These are phyloP conservation scores for Fusarium algeriense DNA, from an alignment of 2,329 filamentous ascomycete species.

Conservation along the genomic window DNA sequence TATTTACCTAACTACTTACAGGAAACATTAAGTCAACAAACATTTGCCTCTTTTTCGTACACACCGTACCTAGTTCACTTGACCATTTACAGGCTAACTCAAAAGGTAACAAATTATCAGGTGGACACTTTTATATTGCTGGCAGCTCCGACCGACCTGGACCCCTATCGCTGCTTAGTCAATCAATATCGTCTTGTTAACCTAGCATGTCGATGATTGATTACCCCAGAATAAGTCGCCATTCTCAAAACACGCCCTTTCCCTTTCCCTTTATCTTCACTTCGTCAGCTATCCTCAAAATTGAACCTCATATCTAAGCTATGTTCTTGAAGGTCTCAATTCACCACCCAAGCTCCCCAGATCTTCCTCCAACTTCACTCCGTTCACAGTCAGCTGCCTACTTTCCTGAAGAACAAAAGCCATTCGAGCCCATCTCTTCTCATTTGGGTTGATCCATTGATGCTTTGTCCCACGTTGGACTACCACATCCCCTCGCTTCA, in stretches of 20 bases:
- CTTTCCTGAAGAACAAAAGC: constrained; percentile 53
- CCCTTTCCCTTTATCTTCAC: not conserved
- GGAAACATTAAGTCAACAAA: not conserved
- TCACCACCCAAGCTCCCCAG: constrained; percentile 23
- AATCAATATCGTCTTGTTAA: constrained; percentile 11
- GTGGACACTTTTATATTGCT: constrained; percentile 31
- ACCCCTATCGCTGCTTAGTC: constrained; percentile 19
- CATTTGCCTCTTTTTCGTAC: not conserved
- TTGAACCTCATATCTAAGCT: not conserved
- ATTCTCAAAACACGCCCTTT: not conserved
- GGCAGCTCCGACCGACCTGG: constrained; percentile 10
- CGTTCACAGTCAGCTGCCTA: constrained; percentile 24
- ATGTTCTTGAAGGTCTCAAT: constrained; percentile 17
- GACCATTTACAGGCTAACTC: constrained; percentile 23
- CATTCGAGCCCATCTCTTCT: constrained; percentile 60
- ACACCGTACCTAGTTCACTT: constrained; percentile 2
- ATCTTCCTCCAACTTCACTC: constrained; percentile 31
- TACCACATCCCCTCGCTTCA: constrained; percentile 64
- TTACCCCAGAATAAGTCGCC: not conserved
- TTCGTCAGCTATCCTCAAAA: not conserved
- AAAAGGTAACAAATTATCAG: constrained; percentile 26
- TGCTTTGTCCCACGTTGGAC: constrained; percentile 69
- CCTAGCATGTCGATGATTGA: not conserved
- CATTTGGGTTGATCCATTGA: constrained; percentile 62
- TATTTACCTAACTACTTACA: too few species aligned